A percentile compares a stretch with the other conserved stretches of the same genome.
These are phyloP conservation scores for Trichoderma sp. DNA, from an alignment of 2,329 filamentous ascomycete species.

Conservation along the genomic window DNA sequence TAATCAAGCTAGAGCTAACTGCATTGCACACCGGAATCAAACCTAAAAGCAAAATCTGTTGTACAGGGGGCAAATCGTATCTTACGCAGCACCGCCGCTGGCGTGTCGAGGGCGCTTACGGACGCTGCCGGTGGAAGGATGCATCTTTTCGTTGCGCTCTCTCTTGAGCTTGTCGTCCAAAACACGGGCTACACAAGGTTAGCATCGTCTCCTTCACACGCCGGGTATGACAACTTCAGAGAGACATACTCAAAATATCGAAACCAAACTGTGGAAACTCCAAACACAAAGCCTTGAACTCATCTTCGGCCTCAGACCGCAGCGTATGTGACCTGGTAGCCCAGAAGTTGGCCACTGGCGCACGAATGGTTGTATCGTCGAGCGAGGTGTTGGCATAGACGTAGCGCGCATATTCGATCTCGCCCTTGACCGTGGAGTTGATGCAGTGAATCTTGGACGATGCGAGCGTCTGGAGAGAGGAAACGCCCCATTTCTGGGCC, in stretches of 20 bases:
- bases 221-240: not conserved
- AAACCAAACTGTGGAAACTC: slow-evolving; percentile 91
- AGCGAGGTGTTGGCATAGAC: slow-evolving; percentile 73
- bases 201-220: slow-evolving; percentile 2
- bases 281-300: slow-evolving; percentile 81
- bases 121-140: slow-evolving; percentile 46
- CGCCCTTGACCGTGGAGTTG: slow-evolving; percentile 80
- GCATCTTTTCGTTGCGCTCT: slow-evolving; percentile 58
- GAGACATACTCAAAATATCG: slow-evolving; percentile 73
- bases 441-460: slow-evolving; percentile 91
- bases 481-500: slow-evolving; percentile 71
- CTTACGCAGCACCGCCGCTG: slow-evolving; percentile 29
- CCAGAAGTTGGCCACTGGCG: slow-evolving; percentile 88
- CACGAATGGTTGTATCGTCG: slow-evolving; percentile 71
- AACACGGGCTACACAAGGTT: slow-evolving; percentile 50
- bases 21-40: not conserved
- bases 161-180: slow-evolving; percentile 65
- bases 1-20: not conserved
- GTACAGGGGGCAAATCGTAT: not conserved
- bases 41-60: not conserved
- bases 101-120: slow-evolving; percentile 58
- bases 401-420: slow-evolving; percentile 88
- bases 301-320: slow-evolving; percentile 78
- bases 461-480: slow-evolving; percentile 68
- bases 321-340: slow-evolving; percentile 75